Evolutionary conservation across 1,284 basidiomycete species (phyloP), one percentile per base, ranked within the genome.

Genomic region (Cerrena zonata): DNA sequence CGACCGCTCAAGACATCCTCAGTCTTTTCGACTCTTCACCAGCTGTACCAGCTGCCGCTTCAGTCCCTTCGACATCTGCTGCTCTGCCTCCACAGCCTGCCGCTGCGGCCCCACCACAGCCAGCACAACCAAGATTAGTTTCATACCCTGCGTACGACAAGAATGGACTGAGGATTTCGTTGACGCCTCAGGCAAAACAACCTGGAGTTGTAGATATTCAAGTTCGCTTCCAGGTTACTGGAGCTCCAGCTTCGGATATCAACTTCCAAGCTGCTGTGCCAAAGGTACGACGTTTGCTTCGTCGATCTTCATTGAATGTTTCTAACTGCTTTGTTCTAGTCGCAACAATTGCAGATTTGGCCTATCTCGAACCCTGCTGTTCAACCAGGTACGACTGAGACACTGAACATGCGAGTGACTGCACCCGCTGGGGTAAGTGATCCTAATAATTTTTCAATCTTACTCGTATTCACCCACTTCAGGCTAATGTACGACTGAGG

Each of bases 211-310:
- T 96, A 26, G 89, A 94, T 70, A 89, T 99, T 56, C 73, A 93
- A 48, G 94, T 93, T 5, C 78, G 86, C 46, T 99, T 99, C 75
- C 86, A 89, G 50, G 78, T 85, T 2, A 71, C 76, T 2, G 84
- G 84, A 3, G 72, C 67, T 11, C 53, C 76, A 2, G 80, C 77
- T 2, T 74, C 75, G 13, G 80, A 78, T 1, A 74, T 99, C 53
- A 93, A 86, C 65, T 96, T 99, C 76, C 95, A 99, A 68, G 96
- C 94, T 41, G 96, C 96, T 2, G 96, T 99, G 7, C 96, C 96
- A 2, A 97, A 94, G 79, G 92, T 93, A 55, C 53, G 70, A 65
- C 10, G 1, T n/a, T 45, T 7, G n/a, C 2, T 19, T 22, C 13
- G 44, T 22, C 21, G 41, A 51, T 46, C 34, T 46, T 45, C 12